Evolutionary conservation across 768 basidiomycete species (phyloP).

Genomic region (Mycena belliarum): DNA sequence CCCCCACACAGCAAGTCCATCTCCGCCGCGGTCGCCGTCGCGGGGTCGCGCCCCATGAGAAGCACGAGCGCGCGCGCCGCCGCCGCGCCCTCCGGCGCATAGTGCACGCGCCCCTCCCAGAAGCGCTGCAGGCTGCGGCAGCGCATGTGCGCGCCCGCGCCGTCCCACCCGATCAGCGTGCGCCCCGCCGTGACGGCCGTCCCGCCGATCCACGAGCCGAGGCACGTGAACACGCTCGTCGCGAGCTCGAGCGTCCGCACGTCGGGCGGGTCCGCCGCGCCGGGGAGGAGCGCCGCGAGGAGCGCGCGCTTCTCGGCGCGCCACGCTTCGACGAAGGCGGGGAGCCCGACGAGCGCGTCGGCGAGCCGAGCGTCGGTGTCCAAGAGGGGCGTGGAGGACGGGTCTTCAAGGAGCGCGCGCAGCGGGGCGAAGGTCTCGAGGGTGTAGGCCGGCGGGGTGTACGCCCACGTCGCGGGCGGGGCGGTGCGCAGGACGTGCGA

Average conservation of each 20-base stretch:
- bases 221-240: slow-evolving; percentile 25
- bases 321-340: slow-evolving; percentile 21
- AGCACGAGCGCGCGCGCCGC: slow-evolving; percentile 21
- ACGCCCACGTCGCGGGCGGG: slow-evolving; percentile 11
- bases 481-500: slow-evolving; percentile 17
- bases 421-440: slow-evolving; percentile 11
- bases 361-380: slow-evolving; percentile 7
- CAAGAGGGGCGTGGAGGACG: slow-evolving; percentile 4
- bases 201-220: slow-evolving; percentile 20
- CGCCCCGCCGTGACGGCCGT: slow-evolving; percentile 14
- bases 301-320: slow-evolving; percentile 15
- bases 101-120: slow-evolving; percentile 23
- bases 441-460: slow-evolving; percentile 12
- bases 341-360: slow-evolving; percentile 13
- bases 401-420: slow-evolving; percentile 12
- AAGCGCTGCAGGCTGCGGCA: slow-evolving; percentile 18
- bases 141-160: slow-evolving; percentile 23
- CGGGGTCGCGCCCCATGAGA: slow-evolving; percentile 20
- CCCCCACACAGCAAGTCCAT: slow-evolving; percentile 17
- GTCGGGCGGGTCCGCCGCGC: background rate
- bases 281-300: slow-evolving; percentile 13
- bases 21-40: slow-evolving; percentile 15
- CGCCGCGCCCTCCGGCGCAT: slow-evolving; percentile 19
- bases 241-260: background rate
- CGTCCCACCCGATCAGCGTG: slow-evolving; percentile 27